Evolutionary conservation across 805 yeast species (phyloP).

Genomic region (Candida cerambycidarum): DNA sequence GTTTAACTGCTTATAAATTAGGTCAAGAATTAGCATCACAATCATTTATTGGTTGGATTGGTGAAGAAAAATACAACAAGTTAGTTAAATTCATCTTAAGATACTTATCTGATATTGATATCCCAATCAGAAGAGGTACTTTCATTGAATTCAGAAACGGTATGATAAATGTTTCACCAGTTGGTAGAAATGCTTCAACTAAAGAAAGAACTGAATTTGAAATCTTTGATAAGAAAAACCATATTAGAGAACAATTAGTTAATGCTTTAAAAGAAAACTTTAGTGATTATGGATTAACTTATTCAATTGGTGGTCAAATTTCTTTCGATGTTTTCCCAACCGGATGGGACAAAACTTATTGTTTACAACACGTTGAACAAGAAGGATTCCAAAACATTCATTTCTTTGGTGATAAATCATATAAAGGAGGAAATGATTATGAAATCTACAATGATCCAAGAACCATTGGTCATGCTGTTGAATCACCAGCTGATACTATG

Average conservation of each 20-base stretch:
- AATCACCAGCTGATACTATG: constrained; percentile 85
- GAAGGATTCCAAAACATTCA: constrained; percentile 88
- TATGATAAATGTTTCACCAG: constrained; percentile 96
- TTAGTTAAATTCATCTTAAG: constrained; percentile 81
- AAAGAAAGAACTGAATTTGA: constrained; percentile 93
- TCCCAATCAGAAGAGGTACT: constrained; percentile 98
- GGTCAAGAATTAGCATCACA: constrained; percentile 90
- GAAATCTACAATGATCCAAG: constrained; percentile 91
- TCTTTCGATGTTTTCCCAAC: constrained; percentile 99
- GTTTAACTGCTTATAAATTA: constrained; percentile 92
- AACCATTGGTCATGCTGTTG: constrained; percentile 94
- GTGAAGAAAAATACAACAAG: constrained; percentile 90
- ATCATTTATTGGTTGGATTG: constrained; percentile 93
- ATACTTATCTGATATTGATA: constrained; percentile 80
- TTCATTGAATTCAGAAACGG: constrained; percentile 99
- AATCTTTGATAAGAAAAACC: constrained; percentile 73
- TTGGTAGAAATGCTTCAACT: constrained; percentile 97
- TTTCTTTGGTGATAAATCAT: constrained; percentile 98
- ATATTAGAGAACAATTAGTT: constrained; percentile 83
- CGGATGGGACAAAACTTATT: constrained; percentile 99
- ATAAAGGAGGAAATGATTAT: constrained; percentile 97
- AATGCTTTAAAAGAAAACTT: constrained; percentile 79
- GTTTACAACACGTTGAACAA: constrained; percentile 84
- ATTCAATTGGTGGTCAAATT: constrained; percentile 99
- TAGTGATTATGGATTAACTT: constrained; percentile 82